A percentile compares a stretch with the other conserved stretches of the same genome.
These are phyloP conservation scores for Aspergillus caelatus DNA, from an alignment of 2,329 filamentous ascomycete genomes.

Conservation along the genomic window DNA sequence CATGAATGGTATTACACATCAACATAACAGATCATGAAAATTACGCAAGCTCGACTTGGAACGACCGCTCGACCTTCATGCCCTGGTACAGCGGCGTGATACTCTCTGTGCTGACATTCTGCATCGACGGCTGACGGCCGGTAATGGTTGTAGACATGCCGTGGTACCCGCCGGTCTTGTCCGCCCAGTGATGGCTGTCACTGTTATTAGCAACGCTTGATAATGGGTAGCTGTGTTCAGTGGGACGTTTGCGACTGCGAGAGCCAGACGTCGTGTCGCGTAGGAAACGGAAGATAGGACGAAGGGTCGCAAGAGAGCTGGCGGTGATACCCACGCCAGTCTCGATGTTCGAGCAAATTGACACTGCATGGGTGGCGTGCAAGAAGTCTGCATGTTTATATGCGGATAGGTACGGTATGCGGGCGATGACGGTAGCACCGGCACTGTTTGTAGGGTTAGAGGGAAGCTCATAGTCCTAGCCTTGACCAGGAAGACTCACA, in stretches of 20 bases:
- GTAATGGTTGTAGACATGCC: neutral
- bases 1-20: neutral
- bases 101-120: slow-evolving; percentile 2
- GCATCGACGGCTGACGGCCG: neutral
- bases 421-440: neutral
- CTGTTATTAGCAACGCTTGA: neutral
- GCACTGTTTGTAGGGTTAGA: neutral
- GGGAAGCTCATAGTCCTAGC: neutral
- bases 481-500: neutral
- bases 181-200: neutral
- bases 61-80: slow-evolving; percentile 2
- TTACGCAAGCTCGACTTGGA: neutral
- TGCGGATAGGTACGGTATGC: neutral
- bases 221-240: neutral
- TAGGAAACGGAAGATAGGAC: neutral
- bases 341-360: slow-evolving; percentile 1
- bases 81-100: neutral
- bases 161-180: neutral
- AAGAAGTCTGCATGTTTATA: slow-evolving; percentile 2
- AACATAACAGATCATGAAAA: neutral
- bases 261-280: neutral
- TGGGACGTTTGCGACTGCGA: neutral
- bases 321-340: slow-evolving; percentile 2
- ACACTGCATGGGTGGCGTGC: neutral
- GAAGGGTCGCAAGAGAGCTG: slow-evolving; percentile 3